phyloP scores from a whole-genome alignment of 208 protist species.

The Lotmaria passim region DNA sequence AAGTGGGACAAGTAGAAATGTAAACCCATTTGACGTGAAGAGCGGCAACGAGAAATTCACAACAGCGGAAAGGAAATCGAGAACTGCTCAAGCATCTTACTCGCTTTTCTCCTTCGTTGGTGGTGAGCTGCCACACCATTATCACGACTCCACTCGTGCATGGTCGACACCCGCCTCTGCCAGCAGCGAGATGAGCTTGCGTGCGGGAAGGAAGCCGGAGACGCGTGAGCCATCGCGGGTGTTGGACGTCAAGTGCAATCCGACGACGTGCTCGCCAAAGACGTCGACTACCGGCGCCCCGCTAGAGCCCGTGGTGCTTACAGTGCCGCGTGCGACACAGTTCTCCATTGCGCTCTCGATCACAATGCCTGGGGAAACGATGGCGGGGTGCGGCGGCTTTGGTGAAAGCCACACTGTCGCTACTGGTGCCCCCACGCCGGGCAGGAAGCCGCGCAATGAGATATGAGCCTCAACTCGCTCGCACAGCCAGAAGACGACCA shows the following conservation, averaged over 20 bases:
- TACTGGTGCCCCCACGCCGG: conserved; percentile 53
- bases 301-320: conserved; percentile 83
- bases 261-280: conserved; percentile 81
- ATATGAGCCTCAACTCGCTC: conserved; percentile 38
- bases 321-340: conserved; percentile 74
- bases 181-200: conserved; percentile 72
- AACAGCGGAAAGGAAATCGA: no score
- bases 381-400: conserved; percentile 74
- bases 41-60: no score
- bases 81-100: no score
- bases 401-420: conserved; percentile 81
- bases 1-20: no score
- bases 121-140: no score
- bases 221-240: conserved; percentile 81
- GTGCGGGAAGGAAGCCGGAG: conserved; percentile 74
- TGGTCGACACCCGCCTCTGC: conserved; percentile 71
- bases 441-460: conserved; percentile 69
- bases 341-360: conserved; percentile 53
- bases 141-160: conserved; percentile 25
- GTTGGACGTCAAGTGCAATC: conserved; percentile 85
- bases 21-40: no score
- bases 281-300: conserved; percentile 84
- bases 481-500: conserved; percentile 75
- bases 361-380: conserved; percentile 83
- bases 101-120: no score